Percentiles rank a stretch among this genome's conserved stretches.
These are phyloP conservation scores for Punctularia strigosozonata DNA, from an alignment of 768 basidiomycete genomes.

Conservation along the genomic window DNA sequence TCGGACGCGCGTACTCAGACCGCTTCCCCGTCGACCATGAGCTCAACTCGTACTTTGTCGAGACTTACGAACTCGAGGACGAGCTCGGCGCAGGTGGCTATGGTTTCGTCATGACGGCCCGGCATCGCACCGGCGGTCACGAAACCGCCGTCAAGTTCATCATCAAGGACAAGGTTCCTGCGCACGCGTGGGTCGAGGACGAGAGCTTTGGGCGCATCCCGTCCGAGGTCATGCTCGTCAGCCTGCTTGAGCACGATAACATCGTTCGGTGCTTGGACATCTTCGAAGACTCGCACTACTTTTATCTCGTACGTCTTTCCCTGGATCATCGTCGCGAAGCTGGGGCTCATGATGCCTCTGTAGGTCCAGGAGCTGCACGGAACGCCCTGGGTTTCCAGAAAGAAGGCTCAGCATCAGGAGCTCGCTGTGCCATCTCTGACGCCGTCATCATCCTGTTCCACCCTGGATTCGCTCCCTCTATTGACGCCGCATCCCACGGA, in stretches of 20 bases:
- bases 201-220: conserved; percentile 54
- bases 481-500: conserved; percentile 33
- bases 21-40: conserved; percentile 52
- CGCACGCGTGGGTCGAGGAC: conserved; percentile 54
- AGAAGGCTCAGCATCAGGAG: too few species aligned
- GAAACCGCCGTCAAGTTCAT: conserved; percentile 96
- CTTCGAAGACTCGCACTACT: conserved; percentile 75
- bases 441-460: conserved; percentile 41
- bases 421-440: conserved; percentile 35
- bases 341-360: conserved; percentile 3
- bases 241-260: conserved; percentile 62
- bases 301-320: conserved; percentile 61
- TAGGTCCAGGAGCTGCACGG: conserved; percentile 92
- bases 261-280: conserved; percentile 78
- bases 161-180: conserved; percentile 57
- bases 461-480: conserved; percentile 28
- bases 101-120: conserved; percentile 88
- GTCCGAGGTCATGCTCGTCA: conserved; percentile 71
- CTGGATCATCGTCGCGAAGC: background rate
- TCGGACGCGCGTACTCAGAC: conserved; percentile 26
- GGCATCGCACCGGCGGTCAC: conserved; percentile 39
- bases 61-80: conserved; percentile 49
- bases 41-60: conserved; percentile 49
- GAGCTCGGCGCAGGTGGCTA: conserved; percentile 89
- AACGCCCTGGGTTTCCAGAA: conserved; percentile 62